These are phyloP conservation scores for Auriscalpium orientale DNA, from an alignment of 768 basidiomycete species.

Conservation along the genomic window DNA sequence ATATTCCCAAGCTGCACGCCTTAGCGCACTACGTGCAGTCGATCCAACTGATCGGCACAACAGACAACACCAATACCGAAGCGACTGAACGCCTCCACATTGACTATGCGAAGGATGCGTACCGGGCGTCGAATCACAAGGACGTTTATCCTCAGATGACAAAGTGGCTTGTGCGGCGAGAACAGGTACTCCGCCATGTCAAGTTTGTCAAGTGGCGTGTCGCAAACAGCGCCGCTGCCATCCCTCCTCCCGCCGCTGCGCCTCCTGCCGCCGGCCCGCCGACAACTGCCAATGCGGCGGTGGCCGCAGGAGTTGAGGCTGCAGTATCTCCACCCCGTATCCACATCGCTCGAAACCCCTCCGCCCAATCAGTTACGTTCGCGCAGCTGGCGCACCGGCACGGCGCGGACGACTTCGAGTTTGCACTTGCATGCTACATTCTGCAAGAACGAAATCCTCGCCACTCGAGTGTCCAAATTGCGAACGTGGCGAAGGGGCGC, in stretches of 20 bases:
- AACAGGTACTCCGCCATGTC: conserved; percentile 18
- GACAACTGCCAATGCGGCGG: no score
- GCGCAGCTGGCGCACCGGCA: background rate
- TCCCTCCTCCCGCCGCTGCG: background rate
- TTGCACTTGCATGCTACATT: background rate
- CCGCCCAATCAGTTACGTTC: background rate
- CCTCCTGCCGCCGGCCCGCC: background rate
- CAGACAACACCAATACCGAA: conserved; percentile 35
- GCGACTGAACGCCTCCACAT: conserved; percentile 35
- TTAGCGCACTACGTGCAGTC: conserved; percentile 25
- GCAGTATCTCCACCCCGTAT: no score
- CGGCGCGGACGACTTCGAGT: background rate
- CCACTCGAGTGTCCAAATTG: no score
- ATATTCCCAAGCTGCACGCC: conserved; percentile 37
- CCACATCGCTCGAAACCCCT: background rate
- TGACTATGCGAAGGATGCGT: conserved; percentile 32
- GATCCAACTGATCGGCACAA: conserved; percentile 27
- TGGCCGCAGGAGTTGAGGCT: no score
- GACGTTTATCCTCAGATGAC: conserved; percentile 34
- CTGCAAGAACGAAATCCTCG: background rate
- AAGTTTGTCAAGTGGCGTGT: conserved; percentile 17
- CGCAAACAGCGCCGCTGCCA: background rate
- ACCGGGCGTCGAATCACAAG: conserved; percentile 26
- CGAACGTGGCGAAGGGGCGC: background rate
- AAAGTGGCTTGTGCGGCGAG: conserved; percentile 24